These are phyloP conservation scores for Mortierella hygrophila DNA, from an alignment of 192 early-diverging fungal species.

Conservation along the genomic window DNA sequence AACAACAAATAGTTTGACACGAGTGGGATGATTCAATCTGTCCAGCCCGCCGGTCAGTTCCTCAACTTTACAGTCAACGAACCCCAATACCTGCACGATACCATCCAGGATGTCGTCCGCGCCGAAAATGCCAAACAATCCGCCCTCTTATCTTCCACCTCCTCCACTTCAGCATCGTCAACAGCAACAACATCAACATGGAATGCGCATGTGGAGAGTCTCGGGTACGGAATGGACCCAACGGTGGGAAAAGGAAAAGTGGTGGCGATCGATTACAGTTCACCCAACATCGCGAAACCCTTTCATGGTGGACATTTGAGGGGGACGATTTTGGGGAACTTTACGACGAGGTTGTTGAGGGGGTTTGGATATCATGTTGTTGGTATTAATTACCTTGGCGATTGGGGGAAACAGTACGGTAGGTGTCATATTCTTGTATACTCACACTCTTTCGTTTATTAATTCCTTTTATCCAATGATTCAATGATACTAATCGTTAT, in stretches of 20 bases:
- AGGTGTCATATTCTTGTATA: constrained; percentile 18
- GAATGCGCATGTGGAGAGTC: neutral
- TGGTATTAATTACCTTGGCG: constrained; percentile 95
- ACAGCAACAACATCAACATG: neutral
- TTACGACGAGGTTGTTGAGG: constrained; percentile 80
- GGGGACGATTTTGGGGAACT: constrained; percentile 96
- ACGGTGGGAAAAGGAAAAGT: constrained; percentile 68
- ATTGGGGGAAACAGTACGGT: constrained; percentile 99
- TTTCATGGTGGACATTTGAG: constrained; percentile 98
- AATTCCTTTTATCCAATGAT: no score
- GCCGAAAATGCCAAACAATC: constrained; percentile 40
- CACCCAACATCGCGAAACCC: constrained; percentile 98
- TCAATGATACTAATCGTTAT: neutral
- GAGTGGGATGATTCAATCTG: constrained; percentile 61
- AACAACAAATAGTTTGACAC: constrained; percentile 55
- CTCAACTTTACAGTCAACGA: constrained; percentile 77
- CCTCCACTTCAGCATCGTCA: neutral
- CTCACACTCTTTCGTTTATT: no score
- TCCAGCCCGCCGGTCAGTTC: constrained; percentile 69
- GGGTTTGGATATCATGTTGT: constrained; percentile 87
- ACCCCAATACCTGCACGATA: constrained; percentile 57
- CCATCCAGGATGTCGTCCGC: constrained; percentile 64
- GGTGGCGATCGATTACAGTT: constrained; percentile 90
- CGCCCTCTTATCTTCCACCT: neutral
- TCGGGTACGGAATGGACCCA: constrained; percentile 70